Conservation (phyloP, 805 yeast species). For the Suhomyces sp. region DNA sequence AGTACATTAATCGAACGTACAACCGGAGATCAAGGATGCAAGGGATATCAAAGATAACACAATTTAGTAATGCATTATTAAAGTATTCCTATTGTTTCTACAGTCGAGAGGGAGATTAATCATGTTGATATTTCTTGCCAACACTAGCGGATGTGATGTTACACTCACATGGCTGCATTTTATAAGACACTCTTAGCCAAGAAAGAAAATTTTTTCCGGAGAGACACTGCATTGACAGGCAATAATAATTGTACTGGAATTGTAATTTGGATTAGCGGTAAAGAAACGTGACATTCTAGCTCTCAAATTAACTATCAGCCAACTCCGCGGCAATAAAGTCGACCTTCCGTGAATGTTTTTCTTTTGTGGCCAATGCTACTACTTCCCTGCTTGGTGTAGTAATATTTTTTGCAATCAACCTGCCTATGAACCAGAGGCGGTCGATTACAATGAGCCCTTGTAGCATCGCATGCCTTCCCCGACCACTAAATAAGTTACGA, state of each 20-base stretch:
- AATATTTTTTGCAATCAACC: neutral
- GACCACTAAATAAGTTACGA: neutral
- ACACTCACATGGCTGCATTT: neutral
- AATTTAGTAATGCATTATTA: neutral
- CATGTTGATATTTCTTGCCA: neutral
- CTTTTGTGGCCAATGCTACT: neutral
- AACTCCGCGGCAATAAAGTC: neutral
- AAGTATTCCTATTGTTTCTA: neutral
- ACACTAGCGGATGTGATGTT: neutral
- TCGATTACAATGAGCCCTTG: neutral
- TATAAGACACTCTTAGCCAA: neutral
- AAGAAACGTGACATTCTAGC: neutral
- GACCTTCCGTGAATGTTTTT: neutral
- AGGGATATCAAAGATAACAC: neutral
- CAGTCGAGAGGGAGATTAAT: neutral
- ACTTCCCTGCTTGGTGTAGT: neutral
- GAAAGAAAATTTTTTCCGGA: neutral
- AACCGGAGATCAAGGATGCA: neutral
- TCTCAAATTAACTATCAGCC: neutral
- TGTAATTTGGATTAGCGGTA: neutral
- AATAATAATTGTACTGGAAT: neutral
- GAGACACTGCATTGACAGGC: neutral
- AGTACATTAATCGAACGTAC: neutral
- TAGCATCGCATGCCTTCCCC: neutral
- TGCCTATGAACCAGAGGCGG: neutral